Evolutionary conservation across 2,329 filamentous ascomycete genomes (phyloP), one percentile per base, ranked within the genome.

Genomic region (Clonostachys sp.): DNA sequence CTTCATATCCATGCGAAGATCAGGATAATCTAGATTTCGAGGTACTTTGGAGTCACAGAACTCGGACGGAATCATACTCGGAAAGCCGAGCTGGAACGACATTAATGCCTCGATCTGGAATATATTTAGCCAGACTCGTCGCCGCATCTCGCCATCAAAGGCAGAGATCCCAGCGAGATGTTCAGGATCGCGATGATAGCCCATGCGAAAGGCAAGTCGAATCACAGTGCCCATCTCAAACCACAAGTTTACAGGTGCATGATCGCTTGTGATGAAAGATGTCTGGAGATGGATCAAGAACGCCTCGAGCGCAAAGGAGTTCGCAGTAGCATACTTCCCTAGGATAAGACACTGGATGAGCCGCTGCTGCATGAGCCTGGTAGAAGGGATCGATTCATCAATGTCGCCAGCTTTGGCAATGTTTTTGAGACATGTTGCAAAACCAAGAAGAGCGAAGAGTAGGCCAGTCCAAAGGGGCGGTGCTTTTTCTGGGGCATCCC

Each of bases 131-230:
- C 74, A 77, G 1, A 64, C 59, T 5, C 73, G 63, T 4, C 74
- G 68, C n/a, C 74, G 67, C 60, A 77, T 71, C 55, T 77, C 74
- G 5, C 63, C 66, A 24, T 74, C 67, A 39, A 75, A 76, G 0
- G 68, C 62, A 2, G 74, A 69, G 34, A 81, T 70, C 39, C 70
- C 70, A 2, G 74, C 67, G 50, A 81, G 61, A 53, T 74, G 71
- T 53, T 64, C 70, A 2, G 78, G 72, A 53, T 83, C 79, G 20
- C 79, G 74, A 54, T 82, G 79, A 13, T 80, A 63, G 9, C 79
- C 79, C 75, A 81, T 79, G 9, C 78, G 78, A 45, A 83, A 62
- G 66, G 80, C 77, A 3, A 82, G 61, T 6, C 78, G 74, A 39
- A 81, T 65, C 30, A 70, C 64, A 12, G 77, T 69, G 5, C 72